Conservation (phyloP, 1,139 yeast genomes). For the Yamadazyma dushanensis region DNA sequence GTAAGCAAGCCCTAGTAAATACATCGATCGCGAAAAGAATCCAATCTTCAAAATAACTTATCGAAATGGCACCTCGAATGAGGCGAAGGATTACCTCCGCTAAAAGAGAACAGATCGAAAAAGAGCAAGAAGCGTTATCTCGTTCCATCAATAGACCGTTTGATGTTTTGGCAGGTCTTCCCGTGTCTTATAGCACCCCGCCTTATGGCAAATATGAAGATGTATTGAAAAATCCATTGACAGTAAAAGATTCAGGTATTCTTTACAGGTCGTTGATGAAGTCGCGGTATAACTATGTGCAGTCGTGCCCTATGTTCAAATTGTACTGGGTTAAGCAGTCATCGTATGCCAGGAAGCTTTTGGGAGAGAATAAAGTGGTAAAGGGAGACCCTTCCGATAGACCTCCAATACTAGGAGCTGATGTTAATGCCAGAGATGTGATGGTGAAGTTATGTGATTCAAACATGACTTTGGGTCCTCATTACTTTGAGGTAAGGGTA, state of each 20-base stretch:
- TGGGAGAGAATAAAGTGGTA: slow-evolving; percentile 32
- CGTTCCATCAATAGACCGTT: slow-evolving; percentile 59
- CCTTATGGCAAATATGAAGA: slow-evolving; percentile 53
- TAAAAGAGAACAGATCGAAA: slow-evolving; percentile 48
- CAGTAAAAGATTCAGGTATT: slow-evolving; percentile 72
- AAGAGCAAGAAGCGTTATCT: slow-evolving; percentile 45
- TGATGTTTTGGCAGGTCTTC: slow-evolving; percentile 67
- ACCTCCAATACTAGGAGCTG: slow-evolving; percentile 44
- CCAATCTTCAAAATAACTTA: neutral
- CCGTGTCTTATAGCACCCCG: slow-evolving; percentile 62
- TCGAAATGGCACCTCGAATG: slow-evolving; percentile 50
- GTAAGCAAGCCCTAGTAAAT: no score
- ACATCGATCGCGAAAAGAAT: no score
- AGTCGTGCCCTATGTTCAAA: slow-evolving; percentile 70
- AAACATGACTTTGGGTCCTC: slow-evolving; percentile 75
- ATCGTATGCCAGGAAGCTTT: slow-evolving; percentile 39
- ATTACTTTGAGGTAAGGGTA: slow-evolving; percentile 69
- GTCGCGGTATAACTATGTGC: slow-evolving; percentile 73
- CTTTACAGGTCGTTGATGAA: slow-evolving; percentile 69
- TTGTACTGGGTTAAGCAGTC: slow-evolving; percentile 75
- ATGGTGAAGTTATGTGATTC: slow-evolving; percentile 90
- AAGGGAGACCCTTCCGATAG: slow-evolving; percentile 28
- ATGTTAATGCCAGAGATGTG: slow-evolving; percentile 69
- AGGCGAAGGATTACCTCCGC: slow-evolving; percentile 50
- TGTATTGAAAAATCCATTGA: slow-evolving; percentile 62